A percentile compares a stretch with the other conserved stretches of the same genome.
These are phyloP conservation scores for Penicillium daleae DNA, from an alignment of 495 filamentous ascomycete species.

Conservation along the genomic window DNA sequence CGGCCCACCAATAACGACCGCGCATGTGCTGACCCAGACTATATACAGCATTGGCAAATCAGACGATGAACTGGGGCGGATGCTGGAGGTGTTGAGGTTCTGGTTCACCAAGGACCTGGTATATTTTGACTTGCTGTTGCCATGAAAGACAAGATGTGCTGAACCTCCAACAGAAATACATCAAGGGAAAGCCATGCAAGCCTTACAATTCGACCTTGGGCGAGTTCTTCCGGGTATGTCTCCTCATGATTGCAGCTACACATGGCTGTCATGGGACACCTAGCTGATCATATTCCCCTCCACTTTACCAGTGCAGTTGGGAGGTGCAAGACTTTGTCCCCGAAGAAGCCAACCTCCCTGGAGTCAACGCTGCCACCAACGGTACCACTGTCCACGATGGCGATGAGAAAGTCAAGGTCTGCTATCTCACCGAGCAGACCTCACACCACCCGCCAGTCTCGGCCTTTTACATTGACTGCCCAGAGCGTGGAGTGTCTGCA, in stretches of 20 bases:
- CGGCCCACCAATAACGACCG: conserved; percentile 20
- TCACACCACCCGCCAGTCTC: conserved; percentile 98
- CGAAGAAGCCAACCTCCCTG: conserved; percentile 45
- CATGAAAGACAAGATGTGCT: conserved; percentile 17
- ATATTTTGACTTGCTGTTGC: conserved; percentile 25
- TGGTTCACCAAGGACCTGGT: conserved; percentile 98
- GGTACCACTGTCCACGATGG: conserved; percentile 33
- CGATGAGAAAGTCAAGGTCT: conserved; percentile 70
- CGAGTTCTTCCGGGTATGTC: conserved; percentile 91
- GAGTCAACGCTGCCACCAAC: conserved; percentile 42
- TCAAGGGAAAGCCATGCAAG: conserved; percentile 97
- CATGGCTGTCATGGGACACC: not conserved
- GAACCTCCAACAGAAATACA: conserved; percentile 71
- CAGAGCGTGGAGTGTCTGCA: conserved; percentile 85
- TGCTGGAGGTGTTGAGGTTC: conserved; percentile 90
- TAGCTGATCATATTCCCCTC: conserved; percentile 13
- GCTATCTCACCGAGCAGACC: conserved; percentile 96
- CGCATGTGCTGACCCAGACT: conserved; percentile 43
- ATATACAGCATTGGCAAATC: conserved; percentile 83
- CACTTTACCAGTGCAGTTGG: conserved; percentile 79
- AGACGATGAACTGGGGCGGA: conserved; percentile 86
- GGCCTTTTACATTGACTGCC: conserved; percentile 92
- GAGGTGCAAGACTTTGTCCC: conserved; percentile 73
- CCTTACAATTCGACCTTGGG: conserved; percentile 96
- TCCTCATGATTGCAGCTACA: not conserved